These are phyloP conservation scores for Aurinia saxatilis DNA, from an alignment of 345 rosid genomes.

Conservation along the genomic window DNA sequence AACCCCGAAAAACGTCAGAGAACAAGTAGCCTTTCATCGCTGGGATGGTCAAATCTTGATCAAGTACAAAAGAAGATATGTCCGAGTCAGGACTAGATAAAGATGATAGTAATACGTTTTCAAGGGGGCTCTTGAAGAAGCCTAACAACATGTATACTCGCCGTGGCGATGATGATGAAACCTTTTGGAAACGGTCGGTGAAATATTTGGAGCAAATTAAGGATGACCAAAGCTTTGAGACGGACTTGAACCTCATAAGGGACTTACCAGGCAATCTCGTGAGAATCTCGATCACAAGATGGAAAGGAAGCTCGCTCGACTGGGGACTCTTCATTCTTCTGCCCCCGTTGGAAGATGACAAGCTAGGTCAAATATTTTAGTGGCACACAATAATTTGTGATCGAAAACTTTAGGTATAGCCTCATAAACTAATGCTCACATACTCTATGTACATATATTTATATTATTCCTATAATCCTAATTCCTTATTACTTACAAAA, in stretches of 20 bases:
- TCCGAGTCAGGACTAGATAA: no score
- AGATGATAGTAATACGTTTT: background rate
- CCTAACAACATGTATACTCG: background rate
- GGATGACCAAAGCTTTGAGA: background rate
- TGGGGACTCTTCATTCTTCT: background rate
- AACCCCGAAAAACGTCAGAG: conserved; percentile 4
- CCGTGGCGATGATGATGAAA: background rate
- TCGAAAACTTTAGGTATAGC: no score
- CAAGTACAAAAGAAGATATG: no score
- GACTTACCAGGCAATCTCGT: background rate
- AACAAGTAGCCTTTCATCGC: background rate
- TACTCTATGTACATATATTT: no score
- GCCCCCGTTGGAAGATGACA: background rate
- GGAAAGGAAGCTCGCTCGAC: background rate
- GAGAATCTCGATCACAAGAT: background rate
- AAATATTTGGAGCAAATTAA: background rate
- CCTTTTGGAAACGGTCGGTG: background rate
- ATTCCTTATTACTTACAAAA: no score
- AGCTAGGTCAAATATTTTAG: background rate
- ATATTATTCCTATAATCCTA: no score
- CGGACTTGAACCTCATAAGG: conserved; percentile 1
- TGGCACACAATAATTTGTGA: no score
- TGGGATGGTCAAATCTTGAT: background rate
- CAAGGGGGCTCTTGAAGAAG: background rate
- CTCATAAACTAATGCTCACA: no score